phyloP scores from a whole-genome alignment of 495 filamentous ascomycete genomes.

The Aspergillus olivimuriae region DNA sequence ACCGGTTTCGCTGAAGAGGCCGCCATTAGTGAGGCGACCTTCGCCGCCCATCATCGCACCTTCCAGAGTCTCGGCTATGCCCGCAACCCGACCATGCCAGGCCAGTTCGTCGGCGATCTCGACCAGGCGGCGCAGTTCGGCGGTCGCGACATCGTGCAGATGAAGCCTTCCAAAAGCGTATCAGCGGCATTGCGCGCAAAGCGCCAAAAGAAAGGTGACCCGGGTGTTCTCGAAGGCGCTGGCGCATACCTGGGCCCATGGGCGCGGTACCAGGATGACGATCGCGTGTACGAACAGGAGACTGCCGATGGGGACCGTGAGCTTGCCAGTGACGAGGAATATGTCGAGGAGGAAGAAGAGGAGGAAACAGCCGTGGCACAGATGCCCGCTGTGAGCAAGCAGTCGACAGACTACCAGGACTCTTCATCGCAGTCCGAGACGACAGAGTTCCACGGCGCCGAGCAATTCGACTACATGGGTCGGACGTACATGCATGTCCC shows the following conservation, averaged over 20 bases:
- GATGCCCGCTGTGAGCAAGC: conserved; percentile 49
- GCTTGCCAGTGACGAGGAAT: conserved; percentile 72
- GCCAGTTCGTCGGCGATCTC: conserved; percentile 49
- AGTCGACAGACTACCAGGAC: conserved; percentile 54
- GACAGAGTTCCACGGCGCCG: conserved; percentile 79
- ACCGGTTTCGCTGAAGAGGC: conserved; percentile 86
- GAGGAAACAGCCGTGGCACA: conserved; percentile 36
- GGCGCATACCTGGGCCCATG: conserved; percentile 88
- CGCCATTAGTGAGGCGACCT: conserved; percentile 82
- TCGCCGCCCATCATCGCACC: conserved; percentile 72
- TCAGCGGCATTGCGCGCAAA: conserved; percentile 59
- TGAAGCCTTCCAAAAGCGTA: conserved; percentile 59
- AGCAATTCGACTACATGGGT: conserved; percentile 84
- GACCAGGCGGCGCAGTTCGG: conserved; percentile 43
- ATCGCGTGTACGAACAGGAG: conserved; percentile 55
- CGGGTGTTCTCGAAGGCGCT: conserved; percentile 75
- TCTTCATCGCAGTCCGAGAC: conserved; percentile 58
- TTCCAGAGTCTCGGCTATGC: conserved; percentile 61
- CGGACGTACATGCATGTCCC: conserved; percentile 80
- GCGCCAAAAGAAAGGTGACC: conserved; percentile 76
- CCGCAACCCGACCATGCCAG: conserved; percentile 46
- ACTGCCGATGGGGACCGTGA: conserved; percentile 47
- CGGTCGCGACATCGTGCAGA: conserved; percentile 52
- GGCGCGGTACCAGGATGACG: conserved; percentile 72
- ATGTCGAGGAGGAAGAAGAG: conserved; percentile 55